Base-by-base conservation (phyloP, 1,284 basidiomycete species). In the Tilletiopsis washingtonensis region DNA sequence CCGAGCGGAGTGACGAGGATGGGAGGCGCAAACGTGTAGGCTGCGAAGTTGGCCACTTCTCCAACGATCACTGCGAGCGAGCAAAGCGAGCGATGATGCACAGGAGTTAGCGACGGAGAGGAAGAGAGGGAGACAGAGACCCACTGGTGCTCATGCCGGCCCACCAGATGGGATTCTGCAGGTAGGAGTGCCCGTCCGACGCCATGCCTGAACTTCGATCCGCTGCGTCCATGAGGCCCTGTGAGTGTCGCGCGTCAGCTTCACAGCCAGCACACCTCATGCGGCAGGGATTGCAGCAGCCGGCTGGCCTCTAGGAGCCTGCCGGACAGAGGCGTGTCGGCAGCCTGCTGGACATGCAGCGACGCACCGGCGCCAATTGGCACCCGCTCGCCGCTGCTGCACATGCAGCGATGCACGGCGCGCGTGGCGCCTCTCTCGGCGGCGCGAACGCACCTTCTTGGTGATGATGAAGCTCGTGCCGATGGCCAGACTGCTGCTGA, bases 91-190 rank as follows among this genome's bases (percentile, higher is more conserved):
- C 45, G 45, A 25, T 12, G 6, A 23, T 21, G n/a, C 19, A 29
- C 43, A 25, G 20, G 5, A 41, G 14, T n/a, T 17, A 20, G n/a
- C 43, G 20, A 38, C 36, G 38, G 12, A n/a, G 3, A 27, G 20
- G 29, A 20, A 14, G 29, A 4, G 6, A 14, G 17, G 32, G 23
- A 12, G 5, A 15, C 14, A 51, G 53, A 17, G 17, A 83, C 89
- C 76, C 74, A 94, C 91, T 81, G 15, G 88, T 93, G 27, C 83
- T 79, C 80, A 97, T 94, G 41, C 93, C 93, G 3, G 86, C 86
- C 94, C 93, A 98, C 93, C 94, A 98, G 65, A 94, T 85, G 26
- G 90, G 88, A 77, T 90, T 98, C 62, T 80, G 82, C 45, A 99
- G 78, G 75, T 98, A 98, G 17, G 69, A 61, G 47, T 71, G 69